A percentile compares a stretch with the other conserved stretches of the same genome.
Conservation (phyloP, 495 filamentous ascomycete genomes). For the Penicillium tannophilum region DNA sequence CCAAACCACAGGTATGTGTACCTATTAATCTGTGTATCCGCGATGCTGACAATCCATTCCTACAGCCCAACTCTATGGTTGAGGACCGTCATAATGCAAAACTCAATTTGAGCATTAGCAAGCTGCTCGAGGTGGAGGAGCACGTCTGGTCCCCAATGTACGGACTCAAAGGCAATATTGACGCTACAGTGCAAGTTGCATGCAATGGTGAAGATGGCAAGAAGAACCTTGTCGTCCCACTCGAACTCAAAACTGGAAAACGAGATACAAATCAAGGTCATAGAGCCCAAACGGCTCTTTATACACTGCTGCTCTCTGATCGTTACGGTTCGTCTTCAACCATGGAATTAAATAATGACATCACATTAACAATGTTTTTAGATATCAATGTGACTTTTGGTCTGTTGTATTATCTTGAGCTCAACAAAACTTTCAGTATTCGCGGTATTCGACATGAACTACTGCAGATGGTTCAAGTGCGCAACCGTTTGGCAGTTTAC, state of each 20-base stretch:
- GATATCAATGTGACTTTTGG: slow-evolving; percentile 88
- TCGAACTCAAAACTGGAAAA: slow-evolving; percentile 93
- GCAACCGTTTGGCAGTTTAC: slow-evolving; percentile 86
- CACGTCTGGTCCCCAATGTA: slow-evolving; percentile 98
- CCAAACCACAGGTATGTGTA: slow-evolving; percentile 65
- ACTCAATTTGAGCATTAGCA: slow-evolving; percentile 82
- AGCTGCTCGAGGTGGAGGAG: slow-evolving; percentile 94
- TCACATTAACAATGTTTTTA: slow-evolving; percentile 20
- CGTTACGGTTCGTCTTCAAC: slow-evolving; percentile 66
- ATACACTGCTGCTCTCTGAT: slow-evolving; percentile 90
- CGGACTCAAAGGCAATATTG: slow-evolving; percentile 95
- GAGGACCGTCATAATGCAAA: slow-evolving; percentile 73
- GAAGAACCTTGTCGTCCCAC: slow-evolving; percentile 79
- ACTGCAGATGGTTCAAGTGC: slow-evolving; percentile 91
- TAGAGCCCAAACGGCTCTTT: slow-evolving; percentile 90
- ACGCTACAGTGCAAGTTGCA: slow-evolving; percentile 93
- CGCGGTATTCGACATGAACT: slow-evolving; percentile 82
- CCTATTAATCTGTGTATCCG: neutral
- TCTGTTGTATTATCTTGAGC: slow-evolving; percentile 92
- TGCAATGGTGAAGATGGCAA: slow-evolving; percentile 65
- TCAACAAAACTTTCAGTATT: slow-evolving; percentile 79
- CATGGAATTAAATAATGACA: neutral
- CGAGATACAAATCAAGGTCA: slow-evolving; percentile 73
- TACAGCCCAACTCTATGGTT: slow-evolving; percentile 68
- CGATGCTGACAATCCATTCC: slow-evolving; percentile 12